Evolutionary conservation across 345 rosid species (phyloP).

Genomic region (Capsella bursapastoris): DNA sequence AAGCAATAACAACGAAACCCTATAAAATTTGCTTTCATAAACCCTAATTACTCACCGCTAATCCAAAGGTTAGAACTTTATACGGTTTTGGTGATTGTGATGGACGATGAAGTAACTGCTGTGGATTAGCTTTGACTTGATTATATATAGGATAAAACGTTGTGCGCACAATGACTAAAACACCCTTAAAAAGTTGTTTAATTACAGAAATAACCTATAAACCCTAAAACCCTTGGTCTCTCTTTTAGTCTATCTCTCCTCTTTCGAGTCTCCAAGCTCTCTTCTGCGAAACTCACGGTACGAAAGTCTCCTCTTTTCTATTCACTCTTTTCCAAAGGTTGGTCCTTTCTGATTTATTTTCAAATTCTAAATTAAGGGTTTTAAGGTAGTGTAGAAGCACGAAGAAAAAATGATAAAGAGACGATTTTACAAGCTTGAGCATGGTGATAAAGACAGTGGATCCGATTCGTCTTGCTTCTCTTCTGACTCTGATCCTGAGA

Average conservation of each 20-base stretch:
- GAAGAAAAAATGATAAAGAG: constrained; percentile 74
- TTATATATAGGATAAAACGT: background rate
- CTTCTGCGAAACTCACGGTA: constrained; percentile 19
- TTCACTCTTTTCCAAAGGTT: background rate
- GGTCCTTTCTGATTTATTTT: background rate
- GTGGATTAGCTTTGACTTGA: background rate
- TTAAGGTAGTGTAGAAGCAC: background rate
- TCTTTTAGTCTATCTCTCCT: background rate
- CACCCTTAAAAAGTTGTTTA: background rate
- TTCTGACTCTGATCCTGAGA: constrained; percentile 71
- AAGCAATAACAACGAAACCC: background rate
- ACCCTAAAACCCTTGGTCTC: constrained; percentile 30
- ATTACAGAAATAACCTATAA: constrained; percentile 29
- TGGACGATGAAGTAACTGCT: background rate
- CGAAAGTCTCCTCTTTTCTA: constrained; percentile 23
- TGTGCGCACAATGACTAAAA: background rate
- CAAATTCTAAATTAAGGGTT: constrained; percentile 1
- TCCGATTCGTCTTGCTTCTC: constrained; percentile 72
- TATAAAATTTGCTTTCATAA: background rate
- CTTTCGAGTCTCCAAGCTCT: constrained; percentile 25
- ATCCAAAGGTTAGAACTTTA: constrained; percentile 22
- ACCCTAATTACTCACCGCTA: constrained; percentile 37
- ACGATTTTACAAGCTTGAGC: constrained; percentile 74
- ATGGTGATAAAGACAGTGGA: constrained; percentile 64
- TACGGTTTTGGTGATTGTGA: constrained; percentile 4